Base-by-base conservation (phyloP, 2,329 filamentous ascomycete species). In the Fusarium redolens region DNA sequence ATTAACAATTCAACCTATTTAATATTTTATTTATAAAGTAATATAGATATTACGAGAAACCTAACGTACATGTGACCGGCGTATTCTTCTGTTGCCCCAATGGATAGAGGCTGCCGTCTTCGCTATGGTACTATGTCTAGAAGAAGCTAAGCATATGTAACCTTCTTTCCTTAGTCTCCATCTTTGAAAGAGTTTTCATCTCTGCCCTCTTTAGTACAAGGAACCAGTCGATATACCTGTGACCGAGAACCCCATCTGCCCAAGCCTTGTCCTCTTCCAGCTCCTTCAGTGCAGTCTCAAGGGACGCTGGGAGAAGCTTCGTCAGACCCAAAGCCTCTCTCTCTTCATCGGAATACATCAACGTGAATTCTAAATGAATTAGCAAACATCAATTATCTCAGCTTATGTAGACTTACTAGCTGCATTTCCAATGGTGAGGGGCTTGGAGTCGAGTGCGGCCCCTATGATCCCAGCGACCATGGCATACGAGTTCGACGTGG, bases 171-270 rank as follows among this genome's bases (percentile, higher is more conserved):
- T 44, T 61, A 1, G 15, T 22, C 4, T 61, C 47, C 47, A 68
- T 68, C 18, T 54, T 45, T 1, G 25, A 47, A 31, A 62, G 1
- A 6, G 35, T 52, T 8, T 54, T 20, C 28, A 68, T 54, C 37
- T 68, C 63, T 20, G 35, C 41, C 7, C 15, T 66, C 18, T 68
- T 68, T 2, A 68, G 8, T 1, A 41, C n/a, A 28, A 68, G 20
- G 12, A 68, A 68, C 65, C 65, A 68, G 7, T 68, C 65, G 22
- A 68, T 14, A 31, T 68, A 68, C 2, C 37, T 54, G 4, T n/a
- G 17, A 1, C 65, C 65, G 1, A 68, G 13, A 15, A 51, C 35
- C 2, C 7, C 12, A 7, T 14, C 35, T 0, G 47, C 63, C 65
- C 65, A 68, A 5, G 25, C 20, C 20, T 20, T 28, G 20, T 68